Conservation (phyloP, 1,284 basidiomycete species). For the Ceratobasidium sp. region DNA sequence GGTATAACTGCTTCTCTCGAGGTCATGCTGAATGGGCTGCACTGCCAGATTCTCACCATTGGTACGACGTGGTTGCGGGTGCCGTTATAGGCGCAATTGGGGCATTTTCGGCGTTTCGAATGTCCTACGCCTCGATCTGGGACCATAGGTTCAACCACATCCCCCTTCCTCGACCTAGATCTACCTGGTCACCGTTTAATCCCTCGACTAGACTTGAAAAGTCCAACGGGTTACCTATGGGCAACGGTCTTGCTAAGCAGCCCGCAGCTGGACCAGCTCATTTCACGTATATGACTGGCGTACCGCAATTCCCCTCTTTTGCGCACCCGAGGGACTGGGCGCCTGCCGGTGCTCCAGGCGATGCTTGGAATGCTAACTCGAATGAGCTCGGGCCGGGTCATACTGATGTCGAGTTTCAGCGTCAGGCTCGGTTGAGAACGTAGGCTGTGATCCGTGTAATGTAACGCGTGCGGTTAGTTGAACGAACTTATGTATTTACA, state of each 20-base stretch:
- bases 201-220: background rate
- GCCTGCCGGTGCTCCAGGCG: conserved; percentile 23
- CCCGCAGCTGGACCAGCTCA: background rate
- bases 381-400: conserved; percentile 4
- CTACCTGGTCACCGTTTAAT: conserved; percentile 25
- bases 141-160: conserved; percentile 38
- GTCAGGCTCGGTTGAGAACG: conserved; percentile 7
- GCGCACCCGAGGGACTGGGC: conserved; percentile 14
- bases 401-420: conserved; percentile 11
- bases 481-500: background rate
- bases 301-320: conserved; percentile 18
- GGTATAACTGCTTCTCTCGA: background rate
- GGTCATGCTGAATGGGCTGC: background rate
- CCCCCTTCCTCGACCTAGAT: conserved; percentile 33
- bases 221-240: background rate
- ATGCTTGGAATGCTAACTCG: conserved; percentile 16
- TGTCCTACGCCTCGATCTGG: conserved; percentile 38
- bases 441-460: background rate
- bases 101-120: conserved; percentile 35
- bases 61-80: conserved; percentile 38
- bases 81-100: conserved; percentile 26
- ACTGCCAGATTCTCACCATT: conserved; percentile 32
- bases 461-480: background rate
- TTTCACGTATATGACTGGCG: conserved; percentile 1
- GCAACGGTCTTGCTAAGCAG: background rate